Conservation (phyloP, 75 land plant genomes). For the Azolla pinnata region DNA sequence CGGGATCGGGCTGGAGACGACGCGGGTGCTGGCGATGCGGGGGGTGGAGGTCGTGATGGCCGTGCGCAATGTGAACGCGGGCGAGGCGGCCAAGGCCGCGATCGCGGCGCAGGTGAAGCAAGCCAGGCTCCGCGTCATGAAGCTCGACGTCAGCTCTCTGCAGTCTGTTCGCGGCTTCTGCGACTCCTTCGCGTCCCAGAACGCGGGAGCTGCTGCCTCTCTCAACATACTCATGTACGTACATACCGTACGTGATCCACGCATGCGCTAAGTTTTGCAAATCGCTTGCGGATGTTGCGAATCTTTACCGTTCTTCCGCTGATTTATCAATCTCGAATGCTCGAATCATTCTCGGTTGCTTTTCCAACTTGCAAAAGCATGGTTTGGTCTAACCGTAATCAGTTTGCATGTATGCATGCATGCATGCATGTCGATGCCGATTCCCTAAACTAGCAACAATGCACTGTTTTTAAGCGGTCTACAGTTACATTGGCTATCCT, state of each 20-base stretch:
- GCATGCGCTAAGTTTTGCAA: no score
- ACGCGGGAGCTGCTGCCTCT: no score
- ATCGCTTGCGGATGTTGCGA: no score
- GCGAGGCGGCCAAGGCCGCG: conserved; percentile 6
- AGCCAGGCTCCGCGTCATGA: not conserved
- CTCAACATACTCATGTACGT: conserved; percentile 16
- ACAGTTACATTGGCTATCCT: no score
- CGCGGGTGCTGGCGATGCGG: conserved; percentile 57
- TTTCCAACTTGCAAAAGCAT: not conserved
- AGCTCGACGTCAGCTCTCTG: conserved; percentile 14
- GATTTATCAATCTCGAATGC: not conserved
- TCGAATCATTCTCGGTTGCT: not conserved
- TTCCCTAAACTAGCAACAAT: no score
- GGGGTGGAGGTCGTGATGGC: conserved; percentile 45
- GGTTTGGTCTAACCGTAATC: not conserved
- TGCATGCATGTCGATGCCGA: no score
- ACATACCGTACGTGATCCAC: no score
- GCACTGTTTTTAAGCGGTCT: no score
- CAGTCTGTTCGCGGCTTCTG: conserved; percentile 4
- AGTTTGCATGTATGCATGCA: not conserved
- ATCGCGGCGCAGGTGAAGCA: not conserved
- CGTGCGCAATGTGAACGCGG: conserved; percentile 36
- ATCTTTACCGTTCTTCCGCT: no score
- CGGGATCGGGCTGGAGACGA: conserved; percentile 34
- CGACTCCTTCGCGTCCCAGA: not conserved